A percentile compares a stretch with the other conserved stretches of the same genome.
Conservation (phyloP, 108 stramenopile species). For the Cyclotella cryptica region DNA sequence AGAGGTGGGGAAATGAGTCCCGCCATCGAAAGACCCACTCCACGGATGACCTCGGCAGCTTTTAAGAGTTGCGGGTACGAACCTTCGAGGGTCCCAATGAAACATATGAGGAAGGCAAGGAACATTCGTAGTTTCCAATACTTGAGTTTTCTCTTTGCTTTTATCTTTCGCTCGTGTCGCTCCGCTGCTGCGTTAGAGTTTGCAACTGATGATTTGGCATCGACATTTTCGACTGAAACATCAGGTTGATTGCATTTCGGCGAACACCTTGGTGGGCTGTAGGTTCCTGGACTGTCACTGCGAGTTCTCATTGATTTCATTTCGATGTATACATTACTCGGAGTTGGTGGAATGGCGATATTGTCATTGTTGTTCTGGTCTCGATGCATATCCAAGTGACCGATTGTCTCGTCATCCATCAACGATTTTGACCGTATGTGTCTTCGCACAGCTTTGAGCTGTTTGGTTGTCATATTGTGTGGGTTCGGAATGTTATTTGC, state of each 20-base stretch:
- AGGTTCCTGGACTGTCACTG: neutral
- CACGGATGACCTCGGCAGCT: constrained; percentile 47
- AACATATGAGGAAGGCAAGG: constrained; percentile 48
- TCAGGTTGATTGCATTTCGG: neutral
- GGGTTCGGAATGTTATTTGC: neutral
- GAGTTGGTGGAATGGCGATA: neutral
- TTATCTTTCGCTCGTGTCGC: constrained; percentile 21
- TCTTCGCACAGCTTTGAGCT: constrained; percentile 7
- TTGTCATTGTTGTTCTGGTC: neutral
- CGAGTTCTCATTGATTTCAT: constrained; percentile 5
- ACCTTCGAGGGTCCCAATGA: constrained; percentile 51
- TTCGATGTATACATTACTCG: constrained; percentile 2
- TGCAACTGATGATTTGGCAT: neutral
- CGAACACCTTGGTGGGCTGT: neutral
- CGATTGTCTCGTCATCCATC: constrained; percentile 23
- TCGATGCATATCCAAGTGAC: neutral
- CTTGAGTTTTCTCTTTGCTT: constrained; percentile 33
- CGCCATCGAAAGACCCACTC: constrained; percentile 49
- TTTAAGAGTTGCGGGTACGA: constrained; percentile 45
- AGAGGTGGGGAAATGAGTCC: constrained; percentile 57
- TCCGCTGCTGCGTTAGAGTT: neutral
- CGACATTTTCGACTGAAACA: neutral
- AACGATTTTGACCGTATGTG: constrained; percentile 20
- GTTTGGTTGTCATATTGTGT: constrained; percentile 4
- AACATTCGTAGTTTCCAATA: constrained; percentile 60